Evolutionary conservation across 306 rosid species (phyloP), one percentile per base, ranked within the genome.

Genomic region (Medicago arabica): DNA sequence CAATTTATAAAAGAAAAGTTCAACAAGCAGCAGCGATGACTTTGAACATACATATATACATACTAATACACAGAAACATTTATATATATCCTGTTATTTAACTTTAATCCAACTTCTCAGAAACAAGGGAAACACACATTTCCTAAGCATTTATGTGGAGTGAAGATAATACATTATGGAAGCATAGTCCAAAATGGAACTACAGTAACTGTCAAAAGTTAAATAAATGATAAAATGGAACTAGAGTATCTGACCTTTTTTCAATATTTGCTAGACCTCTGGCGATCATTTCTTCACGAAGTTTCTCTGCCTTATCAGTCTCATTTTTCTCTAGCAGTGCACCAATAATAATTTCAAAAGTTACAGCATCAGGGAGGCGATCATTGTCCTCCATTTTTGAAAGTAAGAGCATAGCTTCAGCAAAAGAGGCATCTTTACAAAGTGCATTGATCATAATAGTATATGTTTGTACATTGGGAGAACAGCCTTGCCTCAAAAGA

Each of bases 361-460:
- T 70, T 69, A 83, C 61, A 17, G 75, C 75, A 69, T 83, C 83
- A 3, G 86, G 83, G 28, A 69, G 62, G 71, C 84, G 79, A 75
- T 58, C 63, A 28, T 70, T 64, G 39, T 31, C 72, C 38, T 83
- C 75, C 86, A 83, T 83, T 57, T 71, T 71, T 51, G 59, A 64
- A 57, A 79, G 75, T 57, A 83, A 75, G 62, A 14, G 11, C 19
- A 36, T 3, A 10, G 86, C 86, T 79, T 79, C 86, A 79, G 58
- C 76, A 25, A 57, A 76, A 49, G 76, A 57, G 23, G 40, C 67
- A 64, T 75, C 78, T 75, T 80, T 64, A 75, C 86, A 83, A 57
- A 83, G 84, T 34, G 69, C 81, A 66, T 62, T 75, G 36, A 83
- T 83, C 76, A 83, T 47, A 23, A 75, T 75, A 31, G 84, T 83